These are phyloP conservation scores for Fusarium pininemorale DNA, from an alignment of 2,329 filamentous ascomycete species.

Conservation along the genomic window DNA sequence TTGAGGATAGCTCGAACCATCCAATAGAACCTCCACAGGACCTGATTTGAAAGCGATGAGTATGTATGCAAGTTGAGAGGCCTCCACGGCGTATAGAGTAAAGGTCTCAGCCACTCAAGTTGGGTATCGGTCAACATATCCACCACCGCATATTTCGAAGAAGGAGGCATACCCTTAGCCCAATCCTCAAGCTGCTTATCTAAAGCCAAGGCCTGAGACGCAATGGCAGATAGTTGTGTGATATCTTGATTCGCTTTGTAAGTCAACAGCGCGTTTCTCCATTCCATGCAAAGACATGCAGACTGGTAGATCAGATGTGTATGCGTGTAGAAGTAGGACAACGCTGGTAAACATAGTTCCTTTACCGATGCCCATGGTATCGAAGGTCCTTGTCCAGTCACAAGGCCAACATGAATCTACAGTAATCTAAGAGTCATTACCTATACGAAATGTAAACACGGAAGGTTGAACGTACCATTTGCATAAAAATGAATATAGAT, in stretches of 20 bases:
- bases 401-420: not conserved
- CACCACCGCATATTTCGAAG: not conserved
- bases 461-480: not conserved
- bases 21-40: not conserved
- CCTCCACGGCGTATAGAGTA: not conserved
- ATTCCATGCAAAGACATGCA: not conserved
- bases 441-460: rapidly evolving
- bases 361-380: not conserved
- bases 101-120: not conserved
- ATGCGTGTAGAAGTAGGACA: not conserved
- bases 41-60: not conserved
- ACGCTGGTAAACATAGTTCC: not conserved
- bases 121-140: not conserved
- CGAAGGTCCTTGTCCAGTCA: not conserved
- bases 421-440: not conserved
- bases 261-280: not conserved
- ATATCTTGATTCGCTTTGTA: not conserved
- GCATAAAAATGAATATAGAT: not conserved
- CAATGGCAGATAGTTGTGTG: not conserved
- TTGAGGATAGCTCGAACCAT: not conserved
- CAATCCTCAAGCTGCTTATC: not conserved
- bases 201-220: not conserved
- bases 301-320: not conserved
- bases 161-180: not conserved
- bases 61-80: not conserved